Evolutionary conservation across 2,329 filamentous ascomycete species (phyloP).

Genomic region (Ophiobolus disseminans): DNA sequence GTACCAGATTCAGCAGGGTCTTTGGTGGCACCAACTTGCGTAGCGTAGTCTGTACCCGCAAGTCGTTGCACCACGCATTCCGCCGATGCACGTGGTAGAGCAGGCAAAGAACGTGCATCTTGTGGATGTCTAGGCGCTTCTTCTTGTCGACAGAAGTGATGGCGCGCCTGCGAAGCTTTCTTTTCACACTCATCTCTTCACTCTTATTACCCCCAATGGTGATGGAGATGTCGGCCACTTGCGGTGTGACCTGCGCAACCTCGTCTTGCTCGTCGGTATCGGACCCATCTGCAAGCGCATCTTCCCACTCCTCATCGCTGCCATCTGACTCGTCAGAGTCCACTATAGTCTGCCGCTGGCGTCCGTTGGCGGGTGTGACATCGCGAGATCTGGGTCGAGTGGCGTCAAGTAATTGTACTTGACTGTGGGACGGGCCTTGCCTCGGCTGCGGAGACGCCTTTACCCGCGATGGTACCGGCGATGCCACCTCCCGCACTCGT

Average conservation of each 20-base stretch:
- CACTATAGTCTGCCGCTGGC: slow-evolving; percentile 49
- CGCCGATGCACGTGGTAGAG: slow-evolving; percentile 77
- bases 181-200: slow-evolving; percentile 40
- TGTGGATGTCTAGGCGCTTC: slow-evolving; percentile 78
- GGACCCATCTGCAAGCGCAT: slow-evolving; percentile 47
- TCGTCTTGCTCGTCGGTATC: slow-evolving; percentile 33
- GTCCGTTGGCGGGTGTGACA: slow-evolving; percentile 18
- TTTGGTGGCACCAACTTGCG: slow-evolving; percentile 68
- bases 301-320: slow-evolving; percentile 69
- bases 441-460: slow-evolving; percentile 5
- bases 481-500: not conserved
- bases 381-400: slow-evolving; percentile 9
- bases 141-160: slow-evolving; percentile 65
- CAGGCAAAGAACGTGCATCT: slow-evolving; percentile 82
- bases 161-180: slow-evolving; percentile 56
- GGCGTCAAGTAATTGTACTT: slow-evolving; percentile 3
- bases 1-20: slow-evolving; percentile 71
- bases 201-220: slow-evolving; percentile 47
- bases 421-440: slow-evolving; percentile 9
- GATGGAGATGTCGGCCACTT: slow-evolving; percentile 50
- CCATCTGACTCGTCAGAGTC: slow-evolving; percentile 64
- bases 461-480: slow-evolving; percentile 16
- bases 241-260: slow-evolving; percentile 35
- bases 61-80: slow-evolving; percentile 89
- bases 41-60: slow-evolving; percentile 65